These are phyloP conservation scores for Triticum urartu DNA, from an alignment of 176 grass and related monocot species.

Conservation along the genomic window DNA sequence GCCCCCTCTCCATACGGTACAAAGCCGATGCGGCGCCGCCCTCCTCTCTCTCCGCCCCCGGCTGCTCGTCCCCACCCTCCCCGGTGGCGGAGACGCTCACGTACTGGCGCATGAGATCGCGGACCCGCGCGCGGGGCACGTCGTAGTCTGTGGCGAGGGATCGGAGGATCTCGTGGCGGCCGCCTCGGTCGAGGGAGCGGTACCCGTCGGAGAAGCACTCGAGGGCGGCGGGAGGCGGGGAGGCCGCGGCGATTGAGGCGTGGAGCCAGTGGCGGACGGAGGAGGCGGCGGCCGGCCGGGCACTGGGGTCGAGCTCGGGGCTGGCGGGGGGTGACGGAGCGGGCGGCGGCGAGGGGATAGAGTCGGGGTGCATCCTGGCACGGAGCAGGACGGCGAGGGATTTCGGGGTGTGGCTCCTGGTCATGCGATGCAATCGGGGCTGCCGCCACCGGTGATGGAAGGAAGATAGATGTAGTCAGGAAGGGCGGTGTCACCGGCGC, in stretches of 20 bases:
- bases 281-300: not conserved
- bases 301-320: not conserved
- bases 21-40: slow-evolving; percentile 46
- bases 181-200: slow-evolving; percentile 51
- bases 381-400: slow-evolving; percentile 79
- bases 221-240: slow-evolving; percentile 39
- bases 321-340: not conserved
- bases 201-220: slow-evolving; percentile 74
- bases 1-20: slow-evolving; percentile 82
- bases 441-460: not conserved
- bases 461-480: not conserved
- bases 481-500: not conserved
- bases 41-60: slow-evolving; percentile 2
- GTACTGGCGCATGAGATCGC: slow-evolving; percentile 78
- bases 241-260: slow-evolving; percentile 43
- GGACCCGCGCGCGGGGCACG: slow-evolving; percentile 61
- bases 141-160: slow-evolving; percentile 78
- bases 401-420: slow-evolving; percentile 46
- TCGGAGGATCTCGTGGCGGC: slow-evolving; percentile 59
- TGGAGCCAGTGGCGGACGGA: slow-evolving; percentile 59
- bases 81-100: slow-evolving; percentile 37
- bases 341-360: slow-evolving; percentile 20
- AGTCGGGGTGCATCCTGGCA: slow-evolving; percentile 55
- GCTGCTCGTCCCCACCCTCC: slow-evolving; percentile 15
- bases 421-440: slow-evolving; percentile 45